A percentile compares a stretch with the other conserved stretches of the same genome.
These are phyloP conservation scores for Kokia cookei DNA, from an alignment of 441 rosid genomes.

Conservation along the genomic window DNA sequence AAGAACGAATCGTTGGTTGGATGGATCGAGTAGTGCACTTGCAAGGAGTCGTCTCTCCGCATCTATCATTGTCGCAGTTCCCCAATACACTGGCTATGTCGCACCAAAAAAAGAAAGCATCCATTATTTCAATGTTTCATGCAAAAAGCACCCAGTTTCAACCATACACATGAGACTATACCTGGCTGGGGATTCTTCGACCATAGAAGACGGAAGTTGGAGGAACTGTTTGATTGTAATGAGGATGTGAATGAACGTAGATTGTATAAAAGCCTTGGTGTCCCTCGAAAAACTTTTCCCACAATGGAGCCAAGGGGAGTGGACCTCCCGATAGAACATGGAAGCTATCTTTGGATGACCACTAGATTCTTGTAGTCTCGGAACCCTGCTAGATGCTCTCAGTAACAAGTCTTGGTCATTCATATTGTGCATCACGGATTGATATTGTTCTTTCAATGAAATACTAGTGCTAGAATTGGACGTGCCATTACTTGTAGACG, in stretches of 20 bases:
- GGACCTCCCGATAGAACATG: constrained; percentile 48
- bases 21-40: constrained; percentile 44
- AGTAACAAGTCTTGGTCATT: constrained; percentile 35
- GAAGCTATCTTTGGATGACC: constrained; percentile 37
- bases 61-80: constrained; percentile 46
- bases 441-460: constrained; percentile 4
- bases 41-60: constrained; percentile 55
- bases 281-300: constrained; percentile 53
- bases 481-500: neutral
- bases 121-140: too few relatives aligned
- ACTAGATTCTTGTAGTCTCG: neutral
- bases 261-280: constrained; percentile 45
- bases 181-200: constrained; percentile 54
- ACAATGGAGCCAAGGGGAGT: constrained; percentile 43
- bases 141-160: too few relatives aligned
- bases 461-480: neutral
- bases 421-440: constrained; percentile 28
- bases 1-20: constrained; percentile 53
- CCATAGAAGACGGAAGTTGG: constrained; percentile 33
- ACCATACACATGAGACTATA: neutral
- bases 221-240: constrained; percentile 22
- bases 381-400: constrained; percentile 22
- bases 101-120: neutral
- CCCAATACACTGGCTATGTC: constrained; percentile 48
- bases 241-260: constrained; percentile 51